Evolutionary conservation across 169 alveolate genomes (phyloP), one percentile per base, ranked within the genome.

Genomic region (Sarcocystis neurona): DNA sequence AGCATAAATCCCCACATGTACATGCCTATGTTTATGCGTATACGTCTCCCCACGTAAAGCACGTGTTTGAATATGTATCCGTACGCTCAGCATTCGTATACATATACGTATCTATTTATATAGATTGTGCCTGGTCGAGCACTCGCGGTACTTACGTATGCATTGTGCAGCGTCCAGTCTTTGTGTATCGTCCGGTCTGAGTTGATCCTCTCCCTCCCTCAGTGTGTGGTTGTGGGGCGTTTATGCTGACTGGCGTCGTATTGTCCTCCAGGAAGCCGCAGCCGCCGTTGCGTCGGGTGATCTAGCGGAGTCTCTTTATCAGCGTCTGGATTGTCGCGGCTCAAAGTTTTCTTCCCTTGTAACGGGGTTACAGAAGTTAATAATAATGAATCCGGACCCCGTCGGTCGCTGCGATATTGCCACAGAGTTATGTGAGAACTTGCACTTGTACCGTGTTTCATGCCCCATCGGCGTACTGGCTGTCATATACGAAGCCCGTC

Each of bases 401-500:
- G 18, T 72, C 37, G 82, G 82, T 6, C 10, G 10, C 46, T 72
- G 82, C 56, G 82, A 72, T 39, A 23, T 72, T 5, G 82, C 82
- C 8, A 72, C 58, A 39, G 82, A 72, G 82, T 27, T 72, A 18
- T 48, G 41, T 12, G 46, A 18, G 1, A 34, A 20, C 34, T 37
- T 93, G 37, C 50, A 92, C 30, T 74, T 93, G 37, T 93, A 87
- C 75, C 89, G 94, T 44, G 88, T 88, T 63, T 87, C 96, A 0
- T 91, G 94, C 50, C 94, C 96, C 2, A 89, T 93, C 20, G 96
- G 96, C 39, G 96, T 89, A 0, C 53, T 93, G 63, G 86, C 89
- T 47, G 89, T 93, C 75, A 93, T 93, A 10, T 93, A 92, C 89
- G 96, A 93, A 60, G 94, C 94, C 2, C 90, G 96, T 18, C 96